Conservation (phyloP, 75 land plant species). For the Pseudotsuga menziesii region DNA sequence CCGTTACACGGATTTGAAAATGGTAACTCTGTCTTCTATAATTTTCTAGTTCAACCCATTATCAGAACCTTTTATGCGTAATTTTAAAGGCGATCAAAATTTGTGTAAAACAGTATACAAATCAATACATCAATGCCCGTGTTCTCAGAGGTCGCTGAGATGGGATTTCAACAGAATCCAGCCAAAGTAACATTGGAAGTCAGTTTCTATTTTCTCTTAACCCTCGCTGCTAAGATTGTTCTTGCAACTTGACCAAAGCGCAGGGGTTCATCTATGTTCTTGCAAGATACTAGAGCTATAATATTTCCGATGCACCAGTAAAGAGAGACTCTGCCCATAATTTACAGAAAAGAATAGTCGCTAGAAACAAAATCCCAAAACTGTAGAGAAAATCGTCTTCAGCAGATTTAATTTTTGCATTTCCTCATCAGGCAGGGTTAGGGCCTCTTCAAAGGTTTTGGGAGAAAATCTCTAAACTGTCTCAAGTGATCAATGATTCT, state of each 20-base stretch:
- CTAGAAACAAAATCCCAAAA: neutral
- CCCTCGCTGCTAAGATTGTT: neutral
- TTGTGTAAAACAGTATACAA: neutral
- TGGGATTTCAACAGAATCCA: neutral
- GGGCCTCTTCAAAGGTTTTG: neutral
- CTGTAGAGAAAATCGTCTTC: no score
- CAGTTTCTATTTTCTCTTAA: neutral
- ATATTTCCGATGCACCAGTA: no score
- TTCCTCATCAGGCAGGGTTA: neutral
- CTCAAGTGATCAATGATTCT: neutral
- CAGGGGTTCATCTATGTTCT: neutral
- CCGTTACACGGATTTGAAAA: no score
- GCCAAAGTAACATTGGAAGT: neutral
- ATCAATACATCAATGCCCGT: neutral
- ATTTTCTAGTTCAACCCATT: no score
- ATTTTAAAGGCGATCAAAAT: neutral
- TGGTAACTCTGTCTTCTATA: no score
- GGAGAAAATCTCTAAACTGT: neutral
- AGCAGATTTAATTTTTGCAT: no score
- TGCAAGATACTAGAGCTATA: neutral
- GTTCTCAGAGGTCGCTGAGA: neutral
- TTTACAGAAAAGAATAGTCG: neutral
- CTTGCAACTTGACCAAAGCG: neutral
- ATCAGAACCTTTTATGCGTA: no score
- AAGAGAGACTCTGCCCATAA: neutral